Evolutionary conservation across 352 stramenopile genomes (phyloP), one percentile per base, ranked within the genome.

Genomic region (Pythium utonaiense): DNA sequence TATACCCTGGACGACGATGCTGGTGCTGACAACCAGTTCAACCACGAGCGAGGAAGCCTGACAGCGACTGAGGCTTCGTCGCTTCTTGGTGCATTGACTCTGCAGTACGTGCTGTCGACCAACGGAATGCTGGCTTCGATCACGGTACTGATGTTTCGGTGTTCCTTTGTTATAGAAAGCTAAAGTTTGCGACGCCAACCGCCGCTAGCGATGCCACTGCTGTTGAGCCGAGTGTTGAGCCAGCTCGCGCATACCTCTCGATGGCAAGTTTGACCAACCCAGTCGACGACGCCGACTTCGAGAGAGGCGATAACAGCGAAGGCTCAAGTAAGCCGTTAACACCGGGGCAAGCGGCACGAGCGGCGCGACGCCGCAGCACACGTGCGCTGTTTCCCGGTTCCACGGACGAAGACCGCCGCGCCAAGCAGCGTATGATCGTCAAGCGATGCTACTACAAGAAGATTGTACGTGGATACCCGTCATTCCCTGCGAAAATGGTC

Each of bases 361-460:
- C 52, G 8, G 57, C 51, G 12, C 34, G 62, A 17, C 56, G 63
- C 8, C 64, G 76, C 24, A 88, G 78, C 64, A 86, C 72, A 21
- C 76, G 76, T 12, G 71, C 72, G 34, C 64, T 83, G 6, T 77
- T 78, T 31, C 63, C 76, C 0, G 59, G 66, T 10, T 49, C 65
- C n/a, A 74, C 73, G 3, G 79, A 89, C 44, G 73, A 78, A 2
- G 75, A 86, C 17, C 73, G 75, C 4, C 79, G 79, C 36, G 74
- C 73, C 7, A 87, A 87, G 64, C 79, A 89, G 69, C 78, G 79
- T 6, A 78, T 86, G 56, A 86, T 87, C 61, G 79, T 83, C 65
- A 86, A 88, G 65, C 75, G 77, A 9, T 78, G 80, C 50, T 91
- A 91, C 78, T 89, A 89, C 73, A 87, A 87, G 69, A 89, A 89